Base-by-base conservation (phyloP, 805 yeast species). In the Saccharomycopsis fibuligera region DNA sequence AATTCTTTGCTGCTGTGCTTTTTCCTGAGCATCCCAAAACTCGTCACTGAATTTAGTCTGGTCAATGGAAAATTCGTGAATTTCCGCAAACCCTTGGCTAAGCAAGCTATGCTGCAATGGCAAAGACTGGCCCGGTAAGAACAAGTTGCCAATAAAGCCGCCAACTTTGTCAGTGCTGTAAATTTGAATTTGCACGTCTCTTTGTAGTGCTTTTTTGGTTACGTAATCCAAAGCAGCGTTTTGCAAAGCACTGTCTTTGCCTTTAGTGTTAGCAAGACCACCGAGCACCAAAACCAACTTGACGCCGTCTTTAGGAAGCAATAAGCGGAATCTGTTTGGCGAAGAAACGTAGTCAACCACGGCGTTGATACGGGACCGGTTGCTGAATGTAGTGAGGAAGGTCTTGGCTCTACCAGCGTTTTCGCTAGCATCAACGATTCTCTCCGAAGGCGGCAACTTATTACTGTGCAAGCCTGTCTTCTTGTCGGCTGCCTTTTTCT, bases 361-460 rank as follows among this genome's bases (percentile, higher is more conserved):
- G 38, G 83, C 93, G 9, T 80, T 67, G 45, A 86, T 73, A 50
- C 76, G 72, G 23, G 78, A 73, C 67, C 83, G 81, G 56, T 82
- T 78, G 60, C 75, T 78, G 56, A 87, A 76, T 2, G 87, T 78
- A 51, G 83, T 75, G 58, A 85, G 70, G 59, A 81, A 86, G 4
- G 90, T 79, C 54, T 80, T 80, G 30, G 96, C 88, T 58, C 86
- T 78, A 37, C 80, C 68, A 5, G 74, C 70, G 56, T 75, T 77
- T 61, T 86, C 95, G 19, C 91, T 82, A 4, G 95, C 95, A 62
- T 88, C 91, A 30, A 85, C 84, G 29, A 79, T 64, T 56, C 87
- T 73, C 35, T 79, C 79, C 14, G 77, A 77, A 14, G 79, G 78
- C 45, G 76, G 73, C 12, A 69, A 60, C 58, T 79, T 79, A n/a